These are phyloP conservation scores for Tuber brumale DNA, from an alignment of 495 filamentous ascomycete species.

Conservation along the genomic window DNA sequence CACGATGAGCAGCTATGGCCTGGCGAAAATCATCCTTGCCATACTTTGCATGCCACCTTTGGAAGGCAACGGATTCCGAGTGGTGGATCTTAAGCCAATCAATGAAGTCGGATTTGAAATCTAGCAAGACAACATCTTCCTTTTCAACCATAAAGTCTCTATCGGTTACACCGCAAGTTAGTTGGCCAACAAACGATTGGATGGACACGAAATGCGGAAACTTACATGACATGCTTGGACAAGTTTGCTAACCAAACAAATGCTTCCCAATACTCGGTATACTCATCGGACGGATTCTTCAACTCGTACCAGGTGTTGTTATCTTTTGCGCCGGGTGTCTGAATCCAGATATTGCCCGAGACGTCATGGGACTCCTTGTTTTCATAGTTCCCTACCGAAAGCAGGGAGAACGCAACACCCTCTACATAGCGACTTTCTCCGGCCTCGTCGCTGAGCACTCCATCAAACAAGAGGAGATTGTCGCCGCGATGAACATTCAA, in stretches of 20 bases:
- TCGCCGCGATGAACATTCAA: slow-evolving; percentile 44
- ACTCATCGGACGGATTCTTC: slow-evolving; percentile 51
- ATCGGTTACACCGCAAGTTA: slow-evolving; percentile 6
- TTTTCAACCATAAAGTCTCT: slow-evolving; percentile 50
- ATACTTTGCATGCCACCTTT: slow-evolving; percentile 49
- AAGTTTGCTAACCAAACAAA: slow-evolving; percentile 65
- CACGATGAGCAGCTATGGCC: slow-evolving; percentile 51
- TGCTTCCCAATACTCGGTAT: slow-evolving; percentile 52
- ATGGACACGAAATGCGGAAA: not conserved
- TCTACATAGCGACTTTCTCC: slow-evolving; percentile 47
- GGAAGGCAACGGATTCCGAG: slow-evolving; percentile 45
- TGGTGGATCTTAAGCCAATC: slow-evolving; percentile 47
- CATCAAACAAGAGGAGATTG: slow-evolving; percentile 53
- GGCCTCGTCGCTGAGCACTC: slow-evolving; percentile 49
- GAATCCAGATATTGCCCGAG: slow-evolving; percentile 55
- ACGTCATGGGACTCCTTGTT: slow-evolving; percentile 45
- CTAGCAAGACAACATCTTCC: slow-evolving; percentile 44
- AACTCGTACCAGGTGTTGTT: slow-evolving; percentile 58
- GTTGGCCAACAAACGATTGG: not conserved
- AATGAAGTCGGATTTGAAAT: slow-evolving; percentile 54
- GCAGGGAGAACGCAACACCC: slow-evolving; percentile 50
- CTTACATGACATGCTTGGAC: slow-evolving; percentile 56
- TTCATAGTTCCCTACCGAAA: slow-evolving; percentile 63
- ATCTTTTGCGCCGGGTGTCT: slow-evolving; percentile 45
- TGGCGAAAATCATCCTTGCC: slow-evolving; percentile 53